Conservation (phyloP, 208 protist genomes). For the Crithidia bombi region DNA sequence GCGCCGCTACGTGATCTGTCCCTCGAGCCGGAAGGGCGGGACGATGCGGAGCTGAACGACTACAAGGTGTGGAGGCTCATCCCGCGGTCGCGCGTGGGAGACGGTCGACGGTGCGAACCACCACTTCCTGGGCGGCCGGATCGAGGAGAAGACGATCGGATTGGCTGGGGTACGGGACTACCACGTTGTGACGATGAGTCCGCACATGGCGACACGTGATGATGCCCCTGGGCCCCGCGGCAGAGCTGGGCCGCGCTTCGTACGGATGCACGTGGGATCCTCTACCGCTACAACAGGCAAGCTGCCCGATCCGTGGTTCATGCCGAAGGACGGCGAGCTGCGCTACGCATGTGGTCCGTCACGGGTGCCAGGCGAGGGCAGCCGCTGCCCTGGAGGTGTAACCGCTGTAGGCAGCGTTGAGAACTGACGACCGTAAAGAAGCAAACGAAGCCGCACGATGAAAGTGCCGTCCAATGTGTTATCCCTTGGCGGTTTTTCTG, state of each 20-base stretch:
- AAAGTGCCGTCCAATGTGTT: not conserved
- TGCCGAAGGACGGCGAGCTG: conserved; percentile 46
- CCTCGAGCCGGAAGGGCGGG: conserved; percentile 53
- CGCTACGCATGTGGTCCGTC: conserved; percentile 51
- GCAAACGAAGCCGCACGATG: not conserved
- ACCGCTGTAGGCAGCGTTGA: not conserved
- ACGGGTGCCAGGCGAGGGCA: not conserved
- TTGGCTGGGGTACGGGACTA: conserved; percentile 47
- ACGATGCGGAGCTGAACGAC: conserved; percentile 41
- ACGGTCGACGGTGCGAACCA: not conserved
- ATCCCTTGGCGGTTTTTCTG: not conserved
- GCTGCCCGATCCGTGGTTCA: conserved; percentile 50
- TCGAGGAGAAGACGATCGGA: conserved; percentile 45
- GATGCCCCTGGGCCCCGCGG: conserved; percentile 33
- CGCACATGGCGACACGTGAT: conserved; percentile 36
- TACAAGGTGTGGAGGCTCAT: conserved; percentile 63
- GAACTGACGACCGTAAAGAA: not conserved
- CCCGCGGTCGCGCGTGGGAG: not conserved
- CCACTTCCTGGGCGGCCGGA: conserved; percentile 36
- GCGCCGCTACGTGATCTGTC: conserved; percentile 72
- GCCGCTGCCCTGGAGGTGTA: not conserved
- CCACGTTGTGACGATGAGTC: not conserved
- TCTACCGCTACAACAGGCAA: conserved; percentile 59
- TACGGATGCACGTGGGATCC: conserved; percentile 7
- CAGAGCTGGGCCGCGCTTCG: conserved; percentile 36